Evolutionary conservation across 139 green algal species (phyloP).

Genomic region (Micractinium conductrix): DNA sequence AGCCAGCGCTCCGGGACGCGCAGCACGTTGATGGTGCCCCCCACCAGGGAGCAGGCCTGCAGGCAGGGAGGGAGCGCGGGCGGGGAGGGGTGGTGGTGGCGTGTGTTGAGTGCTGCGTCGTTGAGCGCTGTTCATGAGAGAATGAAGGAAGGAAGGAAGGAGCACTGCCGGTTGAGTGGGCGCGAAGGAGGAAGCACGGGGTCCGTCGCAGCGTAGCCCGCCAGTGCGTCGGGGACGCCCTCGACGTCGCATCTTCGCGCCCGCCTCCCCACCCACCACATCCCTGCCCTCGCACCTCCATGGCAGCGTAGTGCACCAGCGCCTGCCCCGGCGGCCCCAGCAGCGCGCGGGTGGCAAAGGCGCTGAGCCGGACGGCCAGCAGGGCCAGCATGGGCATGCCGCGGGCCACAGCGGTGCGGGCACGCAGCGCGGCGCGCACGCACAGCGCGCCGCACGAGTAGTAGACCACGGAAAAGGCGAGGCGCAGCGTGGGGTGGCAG

Average conservation of each 20-base stretch:
- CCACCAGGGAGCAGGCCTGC: conserved; percentile 23
- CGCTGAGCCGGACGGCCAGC: conserved; percentile 25
- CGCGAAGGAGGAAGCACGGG: too few species aligned
- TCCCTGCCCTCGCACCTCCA: conserved; percentile 36
- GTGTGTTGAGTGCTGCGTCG: background rate
- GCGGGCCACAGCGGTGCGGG: conserved; percentile 7
- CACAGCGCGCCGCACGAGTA: conserved; percentile 24
- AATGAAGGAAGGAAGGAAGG: too few species aligned
- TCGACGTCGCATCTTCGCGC: too few species aligned
- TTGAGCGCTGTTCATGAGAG: background rate
- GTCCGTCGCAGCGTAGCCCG: too few species aligned
- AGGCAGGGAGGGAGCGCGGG: too few species aligned
- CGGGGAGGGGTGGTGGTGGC: too few species aligned
- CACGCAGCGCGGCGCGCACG: conserved; percentile 20
- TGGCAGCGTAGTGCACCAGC: conserved; percentile 32
- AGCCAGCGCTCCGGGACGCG: conserved; percentile 56
- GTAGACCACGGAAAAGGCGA: conserved; percentile 18
- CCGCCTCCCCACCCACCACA: background rate
- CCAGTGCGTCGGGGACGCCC: too few species aligned
- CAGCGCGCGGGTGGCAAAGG: conserved; percentile 6
- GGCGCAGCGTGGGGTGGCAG: conserved; percentile 35
- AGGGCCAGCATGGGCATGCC: conserved; percentile 47
- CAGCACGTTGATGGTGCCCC: conserved; percentile 51
- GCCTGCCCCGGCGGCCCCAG: conserved; percentile 28
- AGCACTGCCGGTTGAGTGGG: background rate